Evolutionary conservation across 352 stramenopile genomes (phyloP), one percentile per base, ranked within the genome.

Genomic region (Globisporangium recalcitrans): DNA sequence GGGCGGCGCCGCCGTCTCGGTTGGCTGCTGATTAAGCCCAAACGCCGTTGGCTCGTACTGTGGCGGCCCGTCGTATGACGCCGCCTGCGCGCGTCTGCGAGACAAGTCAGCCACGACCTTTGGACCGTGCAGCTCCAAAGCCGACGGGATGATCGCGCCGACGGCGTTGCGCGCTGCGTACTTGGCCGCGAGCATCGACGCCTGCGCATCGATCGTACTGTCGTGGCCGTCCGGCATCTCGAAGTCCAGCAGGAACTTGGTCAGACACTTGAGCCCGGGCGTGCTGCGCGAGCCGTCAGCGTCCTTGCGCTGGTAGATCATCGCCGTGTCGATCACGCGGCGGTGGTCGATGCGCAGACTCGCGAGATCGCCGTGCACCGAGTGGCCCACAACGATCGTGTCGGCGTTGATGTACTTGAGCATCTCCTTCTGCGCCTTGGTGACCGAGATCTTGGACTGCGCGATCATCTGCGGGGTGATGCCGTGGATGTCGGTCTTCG

Each of bases 401-500:
- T 95, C 82, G 51, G 69, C 67, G 48, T 75, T 80, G 29, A 94
- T 86, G 71, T 84, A 91, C 74, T 94, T 93, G 60, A 95, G 75
- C 69, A 95, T 71, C 62, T 87, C 73, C 72, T 92, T 92, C 60
- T 91, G 86, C 21, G 77, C 82, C 58, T 91, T 87, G 1, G 59
- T 62, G 38, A 91, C 64, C n/a, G 73, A 78, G 65, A 95, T 95
- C 59, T 85, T 87, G 63, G 78, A 87, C 59, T 72, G 71, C 21
- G 74, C 63, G 62, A 95, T 93, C 73, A 87, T 79, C 21, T 74
- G 58, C 16, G 74, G 67, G 24, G 80, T 87, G 62, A 95, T 90
- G 60, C 86, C 86, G 66, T 95, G 86, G 65, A 95, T 93, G 58
- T 90, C 75, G 56, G 81, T 91, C 78, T 95, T 95, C 26, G 82